Evolutionary conservation across 345 rosid species (phyloP).

Genomic region (Boechera stricta): DNA sequence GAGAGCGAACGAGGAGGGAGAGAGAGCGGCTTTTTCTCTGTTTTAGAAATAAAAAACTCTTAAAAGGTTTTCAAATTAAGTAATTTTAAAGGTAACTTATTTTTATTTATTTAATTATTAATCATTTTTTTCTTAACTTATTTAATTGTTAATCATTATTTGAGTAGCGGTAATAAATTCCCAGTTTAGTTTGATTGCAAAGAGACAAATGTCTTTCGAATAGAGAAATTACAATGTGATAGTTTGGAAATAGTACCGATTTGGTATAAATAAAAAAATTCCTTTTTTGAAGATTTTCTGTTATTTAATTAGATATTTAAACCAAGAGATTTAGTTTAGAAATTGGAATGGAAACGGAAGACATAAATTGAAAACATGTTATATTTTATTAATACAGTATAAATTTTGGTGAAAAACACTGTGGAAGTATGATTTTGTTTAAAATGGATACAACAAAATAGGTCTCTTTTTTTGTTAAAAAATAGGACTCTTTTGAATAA

Average conservation of each 20-base stretch:
- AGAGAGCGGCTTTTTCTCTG: constrained; percentile 36
- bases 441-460: no score
- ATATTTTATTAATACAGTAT: no score
- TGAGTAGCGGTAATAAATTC: background rate
- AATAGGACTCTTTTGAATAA: no score
- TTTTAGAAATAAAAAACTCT: background rate
- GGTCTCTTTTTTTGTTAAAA: no score
- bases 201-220: background rate
- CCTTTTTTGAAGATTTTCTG: background rate
- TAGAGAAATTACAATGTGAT: background rate
- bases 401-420: no score
- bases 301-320: background rate
- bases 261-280: background rate
- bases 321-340: background rate
- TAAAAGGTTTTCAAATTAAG: background rate
- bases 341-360: background rate
- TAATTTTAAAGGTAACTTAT: background rate
- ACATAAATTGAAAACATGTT: background rate
- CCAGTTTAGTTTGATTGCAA: background rate
- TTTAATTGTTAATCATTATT: background rate
- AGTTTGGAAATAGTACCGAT: background rate
- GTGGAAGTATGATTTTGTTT: background rate
- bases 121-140: background rate
- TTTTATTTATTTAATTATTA: background rate
- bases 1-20: constrained; percentile 23